Conservation (phyloP, 2,329 filamentous ascomycete species). For the Nothophaeocryptopus gaeumannii region DNA sequence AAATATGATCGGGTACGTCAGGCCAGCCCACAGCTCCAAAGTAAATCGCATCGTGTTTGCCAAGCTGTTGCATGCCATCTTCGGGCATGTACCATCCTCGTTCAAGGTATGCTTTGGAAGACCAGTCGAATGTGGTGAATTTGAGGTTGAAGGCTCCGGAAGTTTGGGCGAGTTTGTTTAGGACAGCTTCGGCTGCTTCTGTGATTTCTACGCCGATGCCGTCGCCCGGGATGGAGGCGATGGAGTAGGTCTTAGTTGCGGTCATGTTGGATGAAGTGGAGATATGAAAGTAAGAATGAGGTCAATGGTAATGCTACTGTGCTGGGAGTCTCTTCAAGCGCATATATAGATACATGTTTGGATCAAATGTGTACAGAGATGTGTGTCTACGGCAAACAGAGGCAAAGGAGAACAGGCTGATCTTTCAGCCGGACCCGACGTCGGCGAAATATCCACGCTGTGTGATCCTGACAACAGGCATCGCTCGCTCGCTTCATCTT, state of each 20-base stretch:
- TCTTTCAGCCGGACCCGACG: background rate
- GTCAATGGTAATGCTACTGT: background rate
- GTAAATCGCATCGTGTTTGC: conserved; percentile 54
- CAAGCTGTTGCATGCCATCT: conserved; percentile 50
- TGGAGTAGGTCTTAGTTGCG: conserved; percentile 21
- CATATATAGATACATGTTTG: background rate
- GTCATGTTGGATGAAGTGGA: conserved; percentile 10
- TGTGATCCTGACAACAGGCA: too few species aligned
- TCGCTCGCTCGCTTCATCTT: too few species aligned
- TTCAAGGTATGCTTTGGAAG: conserved; percentile 48
- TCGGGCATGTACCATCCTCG: conserved; percentile 54
- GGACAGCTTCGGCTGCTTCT: conserved; percentile 50
- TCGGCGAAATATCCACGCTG: too few species aligned
- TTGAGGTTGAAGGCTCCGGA: conserved; percentile 49
- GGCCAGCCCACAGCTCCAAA: conserved; percentile 61
- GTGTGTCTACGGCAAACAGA: background rate
- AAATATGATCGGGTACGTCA: conserved; percentile 63
- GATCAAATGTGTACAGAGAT: background rate
- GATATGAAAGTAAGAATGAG: background rate
- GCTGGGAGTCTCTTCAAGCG: background rate
- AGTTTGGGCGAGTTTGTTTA: conserved; percentile 45
- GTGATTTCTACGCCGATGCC: conserved; percentile 65
- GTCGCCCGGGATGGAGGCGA: conserved; percentile 55
- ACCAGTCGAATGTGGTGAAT: conserved; percentile 53
- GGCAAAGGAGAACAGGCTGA: conserved; percentile 2